phyloP scores from a whole-genome alignment of 2,329 filamentous ascomycete species.

The Xylaria sp. region DNA sequence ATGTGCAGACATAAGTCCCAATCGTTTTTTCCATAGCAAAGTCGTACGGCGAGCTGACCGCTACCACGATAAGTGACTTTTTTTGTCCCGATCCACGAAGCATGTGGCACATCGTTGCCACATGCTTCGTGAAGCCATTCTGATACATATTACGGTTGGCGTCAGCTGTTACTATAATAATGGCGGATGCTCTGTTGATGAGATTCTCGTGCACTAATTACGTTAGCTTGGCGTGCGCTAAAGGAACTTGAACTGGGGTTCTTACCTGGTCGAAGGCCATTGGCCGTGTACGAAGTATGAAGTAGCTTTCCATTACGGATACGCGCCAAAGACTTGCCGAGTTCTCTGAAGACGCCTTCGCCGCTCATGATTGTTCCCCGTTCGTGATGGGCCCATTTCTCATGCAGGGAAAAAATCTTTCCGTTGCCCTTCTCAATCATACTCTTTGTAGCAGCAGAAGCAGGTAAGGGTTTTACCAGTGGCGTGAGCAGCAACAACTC shows the following conservation, averaged over 20 bases:
- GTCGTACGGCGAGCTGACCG: conserved; percentile 94
- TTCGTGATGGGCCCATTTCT: conserved; percentile 64
- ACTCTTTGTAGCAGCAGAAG: conserved; percentile 80
- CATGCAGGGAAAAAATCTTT: conserved; percentile 52
- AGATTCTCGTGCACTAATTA: conserved; percentile 80
- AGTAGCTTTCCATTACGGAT: conserved; percentile 84
- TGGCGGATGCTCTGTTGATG: conserved; percentile 84
- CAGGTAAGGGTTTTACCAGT: conserved; percentile 88
- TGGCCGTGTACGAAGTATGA: conserved; percentile 94
- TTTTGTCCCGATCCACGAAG: conserved; percentile 77
- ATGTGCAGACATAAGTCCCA: conserved; percentile 92
- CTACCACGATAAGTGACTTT: conserved; percentile 88
- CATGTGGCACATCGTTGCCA: conserved; percentile 93
- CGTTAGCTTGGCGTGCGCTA: conserved; percentile 26
- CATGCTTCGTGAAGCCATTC: conserved; percentile 92
- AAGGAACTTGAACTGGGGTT: neutral
- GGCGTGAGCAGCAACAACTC: conserved; percentile 90
- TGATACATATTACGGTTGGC: conserved; percentile 94
- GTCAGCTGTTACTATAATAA: conserved; percentile 91
- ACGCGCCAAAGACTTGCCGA: conserved; percentile 85
- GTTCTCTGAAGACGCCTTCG: conserved; percentile 88
- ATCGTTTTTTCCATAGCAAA: conserved; percentile 93
- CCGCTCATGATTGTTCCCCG: conserved; percentile 79
- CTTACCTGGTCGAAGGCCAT: conserved; percentile 78
- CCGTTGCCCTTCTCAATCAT: conserved; percentile 61